Evolutionary conservation across 805 yeast species (phyloP).

Genomic region (Kodamaea sagamina): DNA sequence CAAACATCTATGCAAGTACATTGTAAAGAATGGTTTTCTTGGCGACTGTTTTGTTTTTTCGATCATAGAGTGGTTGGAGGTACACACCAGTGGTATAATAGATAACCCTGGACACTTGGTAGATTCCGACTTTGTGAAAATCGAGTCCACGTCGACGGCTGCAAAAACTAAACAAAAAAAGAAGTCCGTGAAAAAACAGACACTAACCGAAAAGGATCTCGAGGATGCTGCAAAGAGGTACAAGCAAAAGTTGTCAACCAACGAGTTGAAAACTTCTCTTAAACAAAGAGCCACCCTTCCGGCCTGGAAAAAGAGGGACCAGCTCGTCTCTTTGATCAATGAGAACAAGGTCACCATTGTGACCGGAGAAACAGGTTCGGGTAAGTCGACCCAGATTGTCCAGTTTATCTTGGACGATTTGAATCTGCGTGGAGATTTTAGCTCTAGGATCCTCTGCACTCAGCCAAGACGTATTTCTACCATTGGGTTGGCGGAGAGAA

Average conservation of each 20-base stretch:
- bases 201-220: neutral
- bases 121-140: constrained; percentile 5
- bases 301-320: constrained; percentile 72
- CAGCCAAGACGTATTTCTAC: constrained; percentile 97
- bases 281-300: constrained; percentile 62
- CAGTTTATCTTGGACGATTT: constrained; percentile 82
- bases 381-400: constrained; percentile 92
- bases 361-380: constrained; percentile 98
- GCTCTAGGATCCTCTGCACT: constrained; percentile 74
- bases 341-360: constrained; percentile 67
- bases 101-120: constrained; percentile 74
- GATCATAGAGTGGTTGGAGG: constrained; percentile 78
- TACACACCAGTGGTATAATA: constrained; percentile 55
- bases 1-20: constrained; percentile 45
- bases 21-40: constrained; percentile 45
- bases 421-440: constrained; percentile 48
- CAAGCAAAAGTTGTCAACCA: neutral
- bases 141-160: constrained; percentile 10
- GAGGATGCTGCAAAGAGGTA: constrained; percentile 8
- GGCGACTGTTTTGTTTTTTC: constrained; percentile 74
- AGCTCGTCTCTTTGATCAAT: constrained; percentile 57
- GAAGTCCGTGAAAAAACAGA: neutral
- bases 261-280: constrained; percentile 36
- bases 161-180: neutral
- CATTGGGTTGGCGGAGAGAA: constrained; percentile 90